Evolutionary conservation across 257 asterid genomes (phyloP).

Genomic region (Solanum sejunctum): DNA sequence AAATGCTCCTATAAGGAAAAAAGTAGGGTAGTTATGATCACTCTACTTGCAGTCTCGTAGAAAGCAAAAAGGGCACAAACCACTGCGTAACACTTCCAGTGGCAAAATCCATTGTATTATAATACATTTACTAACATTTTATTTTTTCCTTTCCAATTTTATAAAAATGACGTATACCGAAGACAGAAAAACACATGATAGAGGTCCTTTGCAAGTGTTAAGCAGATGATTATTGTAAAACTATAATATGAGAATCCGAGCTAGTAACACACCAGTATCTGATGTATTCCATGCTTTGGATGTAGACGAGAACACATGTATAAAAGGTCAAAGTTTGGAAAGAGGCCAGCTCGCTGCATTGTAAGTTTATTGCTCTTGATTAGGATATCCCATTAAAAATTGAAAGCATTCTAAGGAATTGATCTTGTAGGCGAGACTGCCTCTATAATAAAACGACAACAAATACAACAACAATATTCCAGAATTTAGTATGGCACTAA

Average conservation of each 20-base stretch:
- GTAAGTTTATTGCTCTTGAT: slow-evolving; percentile 3
- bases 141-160: not conserved
- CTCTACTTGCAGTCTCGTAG: not conserved
- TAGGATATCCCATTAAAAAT: not conserved
- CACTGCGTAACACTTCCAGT: not conserved
- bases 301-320: slow-evolving; percentile 62
- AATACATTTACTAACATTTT: not conserved
- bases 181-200: not conserved
- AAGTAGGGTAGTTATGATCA: not conserved
- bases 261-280: slow-evolving; percentile 49
- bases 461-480: not conserved
- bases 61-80: not conserved
- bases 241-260: not conserved
- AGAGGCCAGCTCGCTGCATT: slow-evolving; percentile 86
- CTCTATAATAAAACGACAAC: not conserved
- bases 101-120: not conserved
- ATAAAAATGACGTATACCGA: not conserved
- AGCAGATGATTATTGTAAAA: not conserved
- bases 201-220: not conserved
- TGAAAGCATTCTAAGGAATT: not conserved
- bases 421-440: not conserved
- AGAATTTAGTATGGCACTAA: not conserved
- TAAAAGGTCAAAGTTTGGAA: slow-evolving; percentile 77
- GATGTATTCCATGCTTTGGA: slow-evolving; percentile 49
- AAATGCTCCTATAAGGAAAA: slow-evolving; percentile 54